phyloP scores from a whole-genome alignment of 169 alveolate genomes.

The Eimeria sp. region DNA sequence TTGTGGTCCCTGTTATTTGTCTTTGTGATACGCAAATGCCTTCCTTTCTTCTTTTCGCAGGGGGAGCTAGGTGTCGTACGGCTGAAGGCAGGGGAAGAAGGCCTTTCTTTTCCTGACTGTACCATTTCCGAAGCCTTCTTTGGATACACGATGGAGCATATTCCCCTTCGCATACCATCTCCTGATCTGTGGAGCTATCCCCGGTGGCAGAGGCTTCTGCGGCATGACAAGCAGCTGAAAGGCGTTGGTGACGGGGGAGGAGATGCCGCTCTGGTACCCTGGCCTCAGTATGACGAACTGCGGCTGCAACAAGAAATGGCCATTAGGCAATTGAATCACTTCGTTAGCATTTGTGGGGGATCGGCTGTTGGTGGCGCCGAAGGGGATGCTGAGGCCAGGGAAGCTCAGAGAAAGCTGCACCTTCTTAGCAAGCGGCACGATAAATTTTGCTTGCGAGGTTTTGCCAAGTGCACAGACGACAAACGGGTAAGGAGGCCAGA shows the following conservation, averaged over 20 bases:
- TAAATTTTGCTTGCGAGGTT: constrained; percentile 73
- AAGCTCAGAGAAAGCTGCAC: constrained; percentile 69
- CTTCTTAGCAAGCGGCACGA: constrained; percentile 64
- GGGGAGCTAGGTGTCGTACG: constrained; percentile 76
- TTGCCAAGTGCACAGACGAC: constrained; percentile 74
- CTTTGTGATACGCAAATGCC: neutral
- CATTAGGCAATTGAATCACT: constrained; percentile 49
- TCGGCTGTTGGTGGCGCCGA: constrained; percentile 54
- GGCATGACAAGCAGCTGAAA: constrained; percentile 63
- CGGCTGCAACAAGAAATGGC: constrained; percentile 67
- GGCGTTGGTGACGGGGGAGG: constrained; percentile 69
- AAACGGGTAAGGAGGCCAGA: constrained; percentile 45
- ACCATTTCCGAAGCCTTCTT: constrained; percentile 42
- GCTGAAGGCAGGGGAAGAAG: constrained; percentile 7
- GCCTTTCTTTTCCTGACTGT: constrained; percentile 48
- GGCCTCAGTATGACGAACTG: constrained; percentile 79
- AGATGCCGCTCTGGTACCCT: constrained; percentile 77
- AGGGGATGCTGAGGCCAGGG: constrained; percentile 60
- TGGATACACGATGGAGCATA: constrained; percentile 70
- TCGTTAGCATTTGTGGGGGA: constrained; percentile 76
- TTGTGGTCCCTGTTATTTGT: neutral
- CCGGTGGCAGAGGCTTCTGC: constrained; percentile 78
- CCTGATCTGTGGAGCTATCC: constrained; percentile 67
- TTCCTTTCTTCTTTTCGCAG: neutral
- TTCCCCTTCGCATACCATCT: constrained; percentile 77